Evolutionary conservation across 2,329 filamentous ascomycete genomes (phyloP).

Genomic region (Cercospora sp.): DNA sequence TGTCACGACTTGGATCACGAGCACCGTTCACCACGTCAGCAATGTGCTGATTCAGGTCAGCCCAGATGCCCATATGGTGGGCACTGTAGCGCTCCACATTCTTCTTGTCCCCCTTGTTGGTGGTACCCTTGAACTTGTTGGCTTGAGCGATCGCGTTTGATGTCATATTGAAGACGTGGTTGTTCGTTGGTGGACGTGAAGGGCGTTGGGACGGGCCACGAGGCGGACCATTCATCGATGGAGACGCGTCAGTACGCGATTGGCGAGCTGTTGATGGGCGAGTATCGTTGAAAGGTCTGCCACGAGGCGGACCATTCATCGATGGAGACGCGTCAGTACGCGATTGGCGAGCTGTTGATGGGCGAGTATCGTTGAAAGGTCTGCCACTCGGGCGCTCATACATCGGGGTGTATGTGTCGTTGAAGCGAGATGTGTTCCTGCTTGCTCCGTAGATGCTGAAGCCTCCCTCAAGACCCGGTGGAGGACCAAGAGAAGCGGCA

Average conservation of each 20-base stretch:
- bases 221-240: background rate
- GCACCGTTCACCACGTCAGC: constrained; percentile 3
- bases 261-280: background rate
- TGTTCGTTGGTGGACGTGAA: background rate
- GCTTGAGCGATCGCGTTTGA: background rate
- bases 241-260: background rate
- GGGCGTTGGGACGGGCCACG: background rate
- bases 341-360: background rate
- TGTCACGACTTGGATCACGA: background rate
- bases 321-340: background rate
- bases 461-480: background rate
- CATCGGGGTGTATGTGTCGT: background rate
- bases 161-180: background rate
- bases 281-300: background rate
- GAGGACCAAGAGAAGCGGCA: background rate
- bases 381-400: background rate
- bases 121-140: background rate
- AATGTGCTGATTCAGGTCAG: constrained; percentile 1
- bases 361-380: background rate
- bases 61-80: constrained; percentile 9
- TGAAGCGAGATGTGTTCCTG: background rate
- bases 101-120: constrained; percentile 51
- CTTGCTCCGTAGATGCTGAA: constrained; percentile 1
- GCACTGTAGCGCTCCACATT: constrained; percentile 56
- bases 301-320: background rate